These are phyloP conservation scores for Hypoxylon trugodes DNA, from an alignment of 495 filamentous ascomycete species.

Conservation along the genomic window DNA sequence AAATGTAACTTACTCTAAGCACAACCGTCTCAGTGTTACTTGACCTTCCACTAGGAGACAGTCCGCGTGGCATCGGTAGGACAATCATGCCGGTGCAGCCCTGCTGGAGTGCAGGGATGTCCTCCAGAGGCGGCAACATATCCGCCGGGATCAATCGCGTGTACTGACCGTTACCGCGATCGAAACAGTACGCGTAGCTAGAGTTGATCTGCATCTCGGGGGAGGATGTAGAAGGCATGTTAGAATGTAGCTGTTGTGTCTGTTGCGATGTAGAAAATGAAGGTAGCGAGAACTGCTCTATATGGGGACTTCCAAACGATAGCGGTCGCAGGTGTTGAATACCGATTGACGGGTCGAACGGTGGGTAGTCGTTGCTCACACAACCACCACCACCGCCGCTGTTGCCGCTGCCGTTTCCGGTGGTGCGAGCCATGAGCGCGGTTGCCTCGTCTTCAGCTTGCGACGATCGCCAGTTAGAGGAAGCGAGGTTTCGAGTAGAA, in stretches of 20 bases:
- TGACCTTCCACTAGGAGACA: conserved; percentile 47
- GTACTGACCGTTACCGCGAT: conserved; percentile 64
- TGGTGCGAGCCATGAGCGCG: conserved; percentile 11
- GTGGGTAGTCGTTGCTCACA: background rate
- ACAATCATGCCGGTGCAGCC: conserved; percentile 50
- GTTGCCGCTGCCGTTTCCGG: background rate
- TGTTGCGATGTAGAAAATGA: too few species aligned
- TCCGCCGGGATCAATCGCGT: conserved; percentile 73
- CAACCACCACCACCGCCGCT: too few species aligned
- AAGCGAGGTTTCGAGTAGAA: conserved; percentile 29
- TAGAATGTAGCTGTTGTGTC: conserved; percentile 12
- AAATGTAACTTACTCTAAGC: conserved; percentile 38
- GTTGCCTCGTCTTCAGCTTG: conserved; percentile 11
- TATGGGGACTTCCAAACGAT: conserved; percentile 7
- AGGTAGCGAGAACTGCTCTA: conserved; percentile 33
- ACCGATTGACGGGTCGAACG: conserved; percentile 17
- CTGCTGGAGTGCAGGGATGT: conserved; percentile 44
- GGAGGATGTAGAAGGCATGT: background rate
- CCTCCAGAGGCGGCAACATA: conserved; percentile 60
- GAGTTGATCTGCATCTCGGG: conserved; percentile 26
- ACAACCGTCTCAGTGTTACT: conserved; percentile 43
- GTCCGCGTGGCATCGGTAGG: conserved; percentile 48
- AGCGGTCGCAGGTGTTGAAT: background rate
- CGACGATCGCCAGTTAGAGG: conserved; percentile 42
- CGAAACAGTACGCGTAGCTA: conserved; percentile 60